phyloP scores from a whole-genome alignment of 495 filamentous ascomycete genomes.

The Glutinoglossum americanum region DNA sequence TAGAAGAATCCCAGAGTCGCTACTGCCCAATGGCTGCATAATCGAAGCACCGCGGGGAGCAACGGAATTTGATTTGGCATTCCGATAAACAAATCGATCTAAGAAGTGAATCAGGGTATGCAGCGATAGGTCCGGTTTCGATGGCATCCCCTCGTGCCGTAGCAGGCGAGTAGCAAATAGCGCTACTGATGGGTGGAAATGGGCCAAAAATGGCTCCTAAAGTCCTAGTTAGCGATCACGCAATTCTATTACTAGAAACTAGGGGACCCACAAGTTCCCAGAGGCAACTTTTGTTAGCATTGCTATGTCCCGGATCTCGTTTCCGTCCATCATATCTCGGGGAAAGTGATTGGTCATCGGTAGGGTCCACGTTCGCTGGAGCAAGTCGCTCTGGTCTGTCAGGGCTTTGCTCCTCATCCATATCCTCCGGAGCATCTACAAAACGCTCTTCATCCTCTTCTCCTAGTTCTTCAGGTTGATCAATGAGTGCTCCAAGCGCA shows the following conservation, averaged over 20 bases:
- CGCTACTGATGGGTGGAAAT: conserved; percentile 93
- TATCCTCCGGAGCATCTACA: conserved; percentile 40
- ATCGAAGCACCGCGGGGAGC: conserved; percentile 55
- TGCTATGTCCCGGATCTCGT: conserved; percentile 72
- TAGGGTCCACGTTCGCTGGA: conserved; percentile 6
- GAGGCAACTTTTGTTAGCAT: conserved; percentile 71
- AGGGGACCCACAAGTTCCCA: conserved; percentile 59
- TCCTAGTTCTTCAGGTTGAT: conserved; percentile 45
- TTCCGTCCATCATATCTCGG: conserved; percentile 64
- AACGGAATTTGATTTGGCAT: conserved; percentile 45
- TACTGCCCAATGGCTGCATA: conserved; percentile 77
- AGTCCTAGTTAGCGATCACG: neutral
- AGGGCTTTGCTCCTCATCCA: conserved; percentile 7
- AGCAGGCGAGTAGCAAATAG: conserved; percentile 56
- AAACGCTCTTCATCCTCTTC: conserved; percentile 55
- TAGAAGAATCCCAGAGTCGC: conserved; percentile 41
- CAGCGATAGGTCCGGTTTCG: conserved; percentile 69
- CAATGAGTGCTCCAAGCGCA: conserved; percentile 48
- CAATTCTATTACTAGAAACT: neutral
- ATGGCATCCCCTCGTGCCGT: conserved; percentile 39
- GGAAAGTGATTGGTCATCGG: neutral
- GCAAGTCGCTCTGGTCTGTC: neutral
- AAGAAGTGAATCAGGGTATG: conserved; percentile 89
- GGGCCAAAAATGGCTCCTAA: conserved; percentile 46
- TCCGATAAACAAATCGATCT: conserved; percentile 89